A percentile compares a stretch with the other conserved stretches of the same genome.
Conservation (phyloP, 352 stramenopile species). For the Aphanomyces cochlioides region DNA sequence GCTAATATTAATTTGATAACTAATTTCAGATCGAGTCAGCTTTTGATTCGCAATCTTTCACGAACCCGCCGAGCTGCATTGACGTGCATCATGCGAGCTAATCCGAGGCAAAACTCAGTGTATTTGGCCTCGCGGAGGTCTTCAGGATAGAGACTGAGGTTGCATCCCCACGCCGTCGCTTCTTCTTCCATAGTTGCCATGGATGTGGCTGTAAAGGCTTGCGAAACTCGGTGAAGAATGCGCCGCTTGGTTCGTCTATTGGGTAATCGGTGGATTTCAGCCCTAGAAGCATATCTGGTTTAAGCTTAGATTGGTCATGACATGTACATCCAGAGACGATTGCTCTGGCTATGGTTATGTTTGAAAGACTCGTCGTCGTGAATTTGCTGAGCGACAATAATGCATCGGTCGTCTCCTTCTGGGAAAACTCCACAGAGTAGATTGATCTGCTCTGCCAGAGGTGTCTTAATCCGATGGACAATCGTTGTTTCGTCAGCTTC, state of each 20-base stretch:
- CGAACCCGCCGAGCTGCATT: not conserved
- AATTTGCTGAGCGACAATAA: constrained; percentile 2
- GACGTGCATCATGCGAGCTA: not conserved
- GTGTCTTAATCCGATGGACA: not conserved
- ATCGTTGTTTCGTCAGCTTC: not conserved
- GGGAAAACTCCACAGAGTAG: not conserved
- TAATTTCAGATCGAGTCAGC: too few relatives aligned
- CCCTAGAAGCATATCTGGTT: not conserved
- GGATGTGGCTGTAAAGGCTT: not conserved
- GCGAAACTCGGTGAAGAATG: not conserved
- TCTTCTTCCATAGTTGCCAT: not conserved
- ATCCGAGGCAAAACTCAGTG: not conserved
- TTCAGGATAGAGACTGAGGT: not conserved
- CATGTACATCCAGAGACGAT: not conserved
- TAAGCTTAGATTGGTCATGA: too few relatives aligned
- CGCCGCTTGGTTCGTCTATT: not conserved
- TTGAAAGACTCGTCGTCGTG: not conserved
- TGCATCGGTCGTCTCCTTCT: not conserved
- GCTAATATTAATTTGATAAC: not conserved
- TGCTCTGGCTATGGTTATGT: not conserved
- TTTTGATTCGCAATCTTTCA: too few relatives aligned
- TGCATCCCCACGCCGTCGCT: not conserved
- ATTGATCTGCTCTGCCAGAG: not conserved
- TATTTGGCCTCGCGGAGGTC: not conserved
- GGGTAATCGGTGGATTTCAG: not conserved